phyloP scores from a whole-genome alignment of 2,329 filamentous ascomycete species.

The Botrytis elliptica region DNA sequence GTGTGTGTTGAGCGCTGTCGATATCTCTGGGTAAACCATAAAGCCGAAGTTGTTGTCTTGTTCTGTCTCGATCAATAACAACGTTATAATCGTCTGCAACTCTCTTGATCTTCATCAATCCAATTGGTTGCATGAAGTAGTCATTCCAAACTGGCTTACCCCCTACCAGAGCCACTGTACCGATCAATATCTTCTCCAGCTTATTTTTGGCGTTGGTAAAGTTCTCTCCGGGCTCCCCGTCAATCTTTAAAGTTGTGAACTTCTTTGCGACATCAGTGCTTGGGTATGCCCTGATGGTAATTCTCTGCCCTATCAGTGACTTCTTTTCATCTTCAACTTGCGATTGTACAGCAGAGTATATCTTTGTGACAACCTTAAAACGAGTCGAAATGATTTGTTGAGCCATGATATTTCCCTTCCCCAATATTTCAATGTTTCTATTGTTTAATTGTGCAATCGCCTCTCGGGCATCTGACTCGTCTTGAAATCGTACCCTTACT shows the following conservation, averaged over 20 bases:
- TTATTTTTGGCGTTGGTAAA: slow-evolving; percentile 40
- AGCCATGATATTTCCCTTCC: slow-evolving; percentile 41
- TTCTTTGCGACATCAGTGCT: slow-evolving; percentile 29
- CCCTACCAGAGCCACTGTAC: slow-evolving; percentile 35
- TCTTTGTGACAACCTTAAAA: slow-evolving; percentile 41
- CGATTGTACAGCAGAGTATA: slow-evolving; percentile 40
- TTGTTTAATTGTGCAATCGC: slow-evolving; percentile 40
- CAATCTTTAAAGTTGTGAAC: slow-evolving; percentile 42
- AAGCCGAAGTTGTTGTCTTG: not conserved
- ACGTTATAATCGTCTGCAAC: not conserved
- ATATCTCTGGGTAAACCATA: not conserved
- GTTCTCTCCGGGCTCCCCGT: slow-evolving; percentile 38
- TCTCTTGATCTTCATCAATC: slow-evolving; percentile 23
- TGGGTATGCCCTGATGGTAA: slow-evolving; percentile 36
- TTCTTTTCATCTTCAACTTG: slow-evolving; percentile 34
- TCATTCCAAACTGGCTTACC: slow-evolving; percentile 39
- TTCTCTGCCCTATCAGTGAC: slow-evolving; percentile 39
- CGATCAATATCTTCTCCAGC: slow-evolving; percentile 41
- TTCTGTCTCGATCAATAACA: slow-evolving; percentile 6
- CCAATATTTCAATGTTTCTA: slow-evolving; percentile 37
- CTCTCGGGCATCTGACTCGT: slow-evolving; percentile 42
- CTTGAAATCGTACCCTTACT: slow-evolving; percentile 43
- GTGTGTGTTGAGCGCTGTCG: slow-evolving; percentile 31
- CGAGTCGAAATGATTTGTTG: slow-evolving; percentile 42
- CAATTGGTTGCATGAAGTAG: slow-evolving; percentile 24